Evolutionary conservation across 345 rosid species (phyloP), one percentile per base, ranked within the genome.

Genomic region (Hibiscus trionum): DNA sequence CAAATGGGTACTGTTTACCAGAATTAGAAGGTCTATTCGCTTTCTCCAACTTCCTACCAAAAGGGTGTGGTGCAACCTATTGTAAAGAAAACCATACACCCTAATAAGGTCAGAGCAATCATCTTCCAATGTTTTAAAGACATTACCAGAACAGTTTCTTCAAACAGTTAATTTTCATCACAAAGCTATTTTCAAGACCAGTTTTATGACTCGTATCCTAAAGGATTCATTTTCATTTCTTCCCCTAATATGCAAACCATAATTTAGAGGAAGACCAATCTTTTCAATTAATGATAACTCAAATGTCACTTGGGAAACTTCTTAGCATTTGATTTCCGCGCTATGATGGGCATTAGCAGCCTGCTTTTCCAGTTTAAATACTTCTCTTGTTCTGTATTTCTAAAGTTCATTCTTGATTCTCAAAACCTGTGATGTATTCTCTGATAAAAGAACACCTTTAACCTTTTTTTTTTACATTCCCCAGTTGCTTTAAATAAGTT

Each of bases 191-290:
- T 42, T 44, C 4, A 46, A 66, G 26, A 24, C 35, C 31, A 6
- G 17, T 21, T 66, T 66, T 24, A 66, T 24, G 31, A 44, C 21
- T 2, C 29, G 1, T 65, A 12, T 21, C 29, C 70, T 66, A 24
- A 66, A 42, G n/a, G 8, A n/a, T 31, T 68, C 58, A 29, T 27
- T 27, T 68, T 10, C 42, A 68, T 68, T 68, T 68, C 26, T n/a
- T 68, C 44, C 59, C 44, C n/a, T 50, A 52, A 50, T 29, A 50
- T 14, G 10, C 24, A 35, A 68, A 52, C 26, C 71, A 29, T 64
- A 68, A 66, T 21, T 44, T 66, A 46, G n/a, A 44, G 31, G 11
- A 21, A 44, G 19, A 65, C 42, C 17, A 7, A 26, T 46, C 56
- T 39, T 19, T 65, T 42, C 11, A 66, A 19, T 10, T 24, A 21